Base-by-base conservation (phyloP, 2,329 filamentous ascomycete genomes). In the Sporothrix dimorphospora region DNA sequence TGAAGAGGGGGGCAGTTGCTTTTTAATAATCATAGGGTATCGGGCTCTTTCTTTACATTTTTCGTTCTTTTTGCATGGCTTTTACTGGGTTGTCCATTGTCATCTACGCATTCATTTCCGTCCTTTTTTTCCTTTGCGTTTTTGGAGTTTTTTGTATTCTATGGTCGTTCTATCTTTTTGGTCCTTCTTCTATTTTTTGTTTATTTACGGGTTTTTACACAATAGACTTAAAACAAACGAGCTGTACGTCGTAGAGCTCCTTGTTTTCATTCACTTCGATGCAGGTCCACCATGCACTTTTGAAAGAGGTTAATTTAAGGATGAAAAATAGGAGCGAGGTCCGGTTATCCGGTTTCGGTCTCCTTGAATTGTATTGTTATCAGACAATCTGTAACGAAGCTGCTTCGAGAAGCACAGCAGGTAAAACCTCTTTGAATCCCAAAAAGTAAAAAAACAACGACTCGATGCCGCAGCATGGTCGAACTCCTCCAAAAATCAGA, bases 81-180 rank as follows among this genome's bases (percentile, higher is more conserved):
- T 65, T 55, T 40, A 9, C 30, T 61, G 57, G 57, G 38, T 61
- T 47, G 45, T 69, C 11, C 40, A 30, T 71, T 59, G 40, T 47
- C 55, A 51, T 71, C 21, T 65, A 34, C 30, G 57, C 24, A 51
- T 30, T 27, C 16, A 24, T 40, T 70, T 24, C 51, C 42, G 8
- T 45, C 8, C 8, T 40, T 45, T 34, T 40, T 40, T 30, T 66
- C 63, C 63, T 67, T 34, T 67, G 45, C 24, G 45, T 51, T n/a
- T 34, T 24, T 11, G 65, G n/a, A 19, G 34, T 42, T 40, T 57
- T 57, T 61, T 24, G n/a, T 59, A 4, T 59, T 47, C 34, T 4
- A 27, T 16, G 59, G n/a, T 6, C 7, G 7, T 38, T 59, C 9
- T 6, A 65, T 69, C 9, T 12, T 47, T 59, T 24, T 42, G 19